phyloP scores from a whole-genome alignment of 805 yeast genomes.

The Lipomyces lipofer region DNA sequence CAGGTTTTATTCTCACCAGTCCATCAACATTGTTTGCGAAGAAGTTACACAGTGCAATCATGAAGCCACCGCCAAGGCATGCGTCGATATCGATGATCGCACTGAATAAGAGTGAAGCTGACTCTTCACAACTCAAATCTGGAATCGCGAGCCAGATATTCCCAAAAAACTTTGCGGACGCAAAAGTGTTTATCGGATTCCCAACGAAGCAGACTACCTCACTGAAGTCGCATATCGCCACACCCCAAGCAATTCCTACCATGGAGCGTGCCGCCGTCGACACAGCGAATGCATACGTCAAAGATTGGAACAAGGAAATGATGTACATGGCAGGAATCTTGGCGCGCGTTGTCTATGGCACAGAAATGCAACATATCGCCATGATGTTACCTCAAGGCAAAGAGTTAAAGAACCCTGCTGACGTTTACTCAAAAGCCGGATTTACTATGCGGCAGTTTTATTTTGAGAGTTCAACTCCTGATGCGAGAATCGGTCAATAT shows the following conservation, averaged over 20 bases:
- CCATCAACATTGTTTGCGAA: constrained; percentile 38
- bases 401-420: constrained; percentile 6
- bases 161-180: constrained; percentile 41
- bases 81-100: constrained; percentile 40
- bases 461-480: constrained; percentile 42
- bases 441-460: constrained; percentile 38
- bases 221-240: constrained; percentile 41
- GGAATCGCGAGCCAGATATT: constrained; percentile 42
- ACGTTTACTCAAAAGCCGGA: constrained; percentile 30
- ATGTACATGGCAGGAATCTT: constrained; percentile 43
- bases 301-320: constrained; percentile 45
- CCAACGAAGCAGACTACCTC: constrained; percentile 47
- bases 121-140: constrained; percentile 37
- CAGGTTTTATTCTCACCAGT: constrained; percentile 38
- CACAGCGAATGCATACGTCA: constrained; percentile 44
- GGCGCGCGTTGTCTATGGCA: constrained; percentile 41
- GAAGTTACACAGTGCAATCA: constrained; percentile 41
- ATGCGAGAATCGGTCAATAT: constrained; percentile 39
- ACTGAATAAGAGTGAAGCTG: constrained; percentile 36
- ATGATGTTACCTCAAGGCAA: constrained; percentile 7
- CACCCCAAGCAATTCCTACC: constrained; percentile 45
- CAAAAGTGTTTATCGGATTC: constrained; percentile 45
- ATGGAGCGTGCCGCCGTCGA: constrained; percentile 47
- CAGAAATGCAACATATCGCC: constrained; percentile 35
- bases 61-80: constrained; percentile 45